phyloP scores from a whole-genome alignment of 495 filamentous ascomycete species.

The Entonaema liquescens region DNA sequence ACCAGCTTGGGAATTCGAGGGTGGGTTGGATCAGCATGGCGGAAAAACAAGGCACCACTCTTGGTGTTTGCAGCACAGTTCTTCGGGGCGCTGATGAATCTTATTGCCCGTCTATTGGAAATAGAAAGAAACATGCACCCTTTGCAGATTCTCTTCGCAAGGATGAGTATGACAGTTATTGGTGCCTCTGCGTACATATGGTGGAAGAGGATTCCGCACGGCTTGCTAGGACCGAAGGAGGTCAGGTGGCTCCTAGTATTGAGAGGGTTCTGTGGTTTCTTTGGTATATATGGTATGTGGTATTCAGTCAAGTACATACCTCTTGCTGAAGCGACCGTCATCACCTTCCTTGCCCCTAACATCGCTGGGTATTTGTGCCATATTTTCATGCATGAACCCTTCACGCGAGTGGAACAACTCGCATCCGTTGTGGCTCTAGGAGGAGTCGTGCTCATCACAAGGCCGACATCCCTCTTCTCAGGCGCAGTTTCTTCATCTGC shows the following conservation, averaged over 20 bases:
- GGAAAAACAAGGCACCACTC: conserved; percentile 74
- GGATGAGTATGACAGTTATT: conserved; percentile 80
- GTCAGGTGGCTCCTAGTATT: conserved; percentile 72
- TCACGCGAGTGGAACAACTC: conserved; percentile 78
- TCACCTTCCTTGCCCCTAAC: conserved; percentile 87
- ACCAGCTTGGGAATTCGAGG: conserved; percentile 3
- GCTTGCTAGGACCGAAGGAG: conserved; percentile 73
- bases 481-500: conserved; percentile 8
- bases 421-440: conserved; percentile 77
- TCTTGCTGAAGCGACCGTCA: conserved; percentile 88
- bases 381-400: conserved; percentile 76
- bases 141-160: conserved; percentile 86
- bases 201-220: conserved; percentile 69
- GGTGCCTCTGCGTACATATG: conserved; percentile 79
- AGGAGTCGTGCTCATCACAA: conserved; percentile 87
- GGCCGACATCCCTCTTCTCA: conserved; percentile 69
- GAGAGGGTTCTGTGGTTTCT: conserved; percentile 80
- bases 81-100: conserved; percentile 90
- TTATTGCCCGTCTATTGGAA: conserved; percentile 81
- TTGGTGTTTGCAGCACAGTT: conserved; percentile 80
- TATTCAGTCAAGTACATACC: conserved; percentile 84
- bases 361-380: conserved; percentile 86
- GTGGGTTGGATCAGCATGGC: conserved; percentile 44
- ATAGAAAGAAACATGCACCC: conserved; percentile 77
- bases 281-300: conserved; percentile 73